Percentiles rank a stretch among this genome's conserved stretches.
Evolutionary conservation across 495 filamentous ascomycete species (phyloP).

Genomic region (Hyaloscypha finlandica): DNA sequence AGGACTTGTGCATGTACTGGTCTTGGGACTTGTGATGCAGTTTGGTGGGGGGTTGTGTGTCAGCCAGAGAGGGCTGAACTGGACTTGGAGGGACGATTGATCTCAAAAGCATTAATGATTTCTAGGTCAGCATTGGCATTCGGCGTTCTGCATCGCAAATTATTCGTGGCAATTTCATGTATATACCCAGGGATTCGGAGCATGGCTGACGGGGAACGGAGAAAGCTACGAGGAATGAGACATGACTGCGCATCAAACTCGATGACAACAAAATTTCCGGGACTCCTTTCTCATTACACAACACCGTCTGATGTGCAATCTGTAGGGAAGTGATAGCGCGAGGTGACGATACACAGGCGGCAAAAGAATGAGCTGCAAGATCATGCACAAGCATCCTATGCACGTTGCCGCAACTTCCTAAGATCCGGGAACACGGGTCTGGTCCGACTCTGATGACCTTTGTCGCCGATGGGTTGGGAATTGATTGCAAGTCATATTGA

Average conservation of each 20-base stretch:
- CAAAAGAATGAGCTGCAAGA: neutral
- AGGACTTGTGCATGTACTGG: conserved; percentile 25
- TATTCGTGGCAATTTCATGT: neutral
- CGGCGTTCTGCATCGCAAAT: neutral
- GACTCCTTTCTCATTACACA: neutral
- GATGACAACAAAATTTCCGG: neutral
- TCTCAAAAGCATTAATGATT: conserved; percentile 1
- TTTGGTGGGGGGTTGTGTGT: conserved; percentile 30
- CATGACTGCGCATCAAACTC: neutral
- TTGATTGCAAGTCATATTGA: neutral
- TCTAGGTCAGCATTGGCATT: conserved; percentile 1
- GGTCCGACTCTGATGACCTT: neutral
- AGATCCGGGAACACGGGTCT: neutral
- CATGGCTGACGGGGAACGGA: neutral
- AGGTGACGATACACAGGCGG: neutral
- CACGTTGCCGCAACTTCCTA: neutral
- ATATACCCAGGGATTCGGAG: neutral
- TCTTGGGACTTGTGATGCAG: conserved; percentile 18
- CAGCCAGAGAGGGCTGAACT: neutral
- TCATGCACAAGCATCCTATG: neutral
- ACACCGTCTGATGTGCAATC: neutral
- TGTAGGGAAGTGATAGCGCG: neutral
- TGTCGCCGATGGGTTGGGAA: neutral
- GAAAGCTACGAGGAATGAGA: neutral
- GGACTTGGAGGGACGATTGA: conserved; percentile 6